These are phyloP conservation scores for Tetrahymena elliotti DNA, from an alignment of 73 alveolate genomes.

Conservation along the genomic window DNA sequence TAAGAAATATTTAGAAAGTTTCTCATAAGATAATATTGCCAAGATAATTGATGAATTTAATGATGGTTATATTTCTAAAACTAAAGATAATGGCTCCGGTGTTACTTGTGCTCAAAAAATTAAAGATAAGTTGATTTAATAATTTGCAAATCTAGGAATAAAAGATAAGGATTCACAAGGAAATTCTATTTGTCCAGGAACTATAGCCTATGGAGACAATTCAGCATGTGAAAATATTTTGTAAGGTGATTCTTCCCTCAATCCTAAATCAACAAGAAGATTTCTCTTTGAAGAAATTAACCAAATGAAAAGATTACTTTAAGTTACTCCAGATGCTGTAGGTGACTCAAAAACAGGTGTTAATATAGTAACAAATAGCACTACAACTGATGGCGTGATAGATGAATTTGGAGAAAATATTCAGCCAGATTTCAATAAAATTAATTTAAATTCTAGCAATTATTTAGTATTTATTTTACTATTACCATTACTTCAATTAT, in stretches of 20 bases:
- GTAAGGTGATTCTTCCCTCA: neutral
- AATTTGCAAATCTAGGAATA: neutral
- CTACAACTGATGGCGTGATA: neutral
- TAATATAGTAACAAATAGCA: neutral
- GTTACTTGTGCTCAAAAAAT: neutral
- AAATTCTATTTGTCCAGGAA: neutral
- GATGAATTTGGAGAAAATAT: neutral
- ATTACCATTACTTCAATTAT: neutral
- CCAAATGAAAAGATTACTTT: neutral
- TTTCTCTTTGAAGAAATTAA: neutral
- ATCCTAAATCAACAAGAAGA: neutral
- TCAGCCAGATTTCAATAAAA: neutral
- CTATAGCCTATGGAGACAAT: neutral
- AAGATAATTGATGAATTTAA: neutral
- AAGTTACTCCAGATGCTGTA: neutral
- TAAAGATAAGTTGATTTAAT: no score
- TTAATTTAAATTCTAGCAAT: neutral
- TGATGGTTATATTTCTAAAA: neutral
- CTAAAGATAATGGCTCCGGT: no score
- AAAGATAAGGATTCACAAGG: neutral
- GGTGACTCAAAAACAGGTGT: neutral
- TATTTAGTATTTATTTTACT: neutral
- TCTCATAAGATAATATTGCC: neutral
- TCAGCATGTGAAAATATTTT: neutral
- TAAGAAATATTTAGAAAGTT: neutral